Evolutionary conservation across 2,329 filamentous ascomycete species (phyloP).

Genomic region (Talaromyces sp.): DNA sequence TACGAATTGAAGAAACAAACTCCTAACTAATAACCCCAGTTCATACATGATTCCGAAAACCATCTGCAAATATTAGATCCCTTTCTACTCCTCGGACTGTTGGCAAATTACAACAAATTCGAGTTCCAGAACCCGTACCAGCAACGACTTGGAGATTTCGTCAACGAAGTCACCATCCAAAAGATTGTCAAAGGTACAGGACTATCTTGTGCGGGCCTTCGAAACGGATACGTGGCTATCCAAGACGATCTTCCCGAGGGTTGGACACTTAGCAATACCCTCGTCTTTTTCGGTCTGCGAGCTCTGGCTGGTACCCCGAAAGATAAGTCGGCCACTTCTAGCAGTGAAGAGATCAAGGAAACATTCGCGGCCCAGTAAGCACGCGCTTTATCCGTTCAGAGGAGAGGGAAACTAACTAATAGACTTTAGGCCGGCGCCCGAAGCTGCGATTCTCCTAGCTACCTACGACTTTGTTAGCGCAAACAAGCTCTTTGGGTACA

Average conservation of each 20-base stretch:
- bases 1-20: not conserved
- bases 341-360: constrained; percentile 73
- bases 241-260: constrained; percentile 86
- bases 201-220: constrained; percentile 59
- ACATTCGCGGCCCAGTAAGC: constrained; percentile 74
- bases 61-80: constrained; percentile 62
- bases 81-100: constrained; percentile 74
- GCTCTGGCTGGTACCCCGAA: constrained; percentile 65
- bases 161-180: constrained; percentile 81
- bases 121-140: constrained; percentile 97
- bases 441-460: constrained; percentile 73
- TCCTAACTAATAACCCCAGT: constrained; percentile 43
- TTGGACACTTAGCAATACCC: constrained; percentile 75
- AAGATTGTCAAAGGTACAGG: constrained; percentile 75
- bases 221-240: constrained; percentile 74
- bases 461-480: constrained; percentile 91
- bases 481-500: constrained; percentile 92
- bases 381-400: constrained; percentile 1
- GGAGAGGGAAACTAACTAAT: constrained; percentile 12
- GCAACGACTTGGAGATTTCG: constrained; percentile 85
- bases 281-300: constrained; percentile 80
- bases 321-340: constrained; percentile 54
- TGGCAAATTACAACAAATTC: constrained; percentile 99
- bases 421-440: constrained; percentile 62
- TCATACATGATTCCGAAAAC: constrained; percentile 71